Conservation (phyloP, 768 basidiomycete species). For the Pholiota molesta region DNA sequence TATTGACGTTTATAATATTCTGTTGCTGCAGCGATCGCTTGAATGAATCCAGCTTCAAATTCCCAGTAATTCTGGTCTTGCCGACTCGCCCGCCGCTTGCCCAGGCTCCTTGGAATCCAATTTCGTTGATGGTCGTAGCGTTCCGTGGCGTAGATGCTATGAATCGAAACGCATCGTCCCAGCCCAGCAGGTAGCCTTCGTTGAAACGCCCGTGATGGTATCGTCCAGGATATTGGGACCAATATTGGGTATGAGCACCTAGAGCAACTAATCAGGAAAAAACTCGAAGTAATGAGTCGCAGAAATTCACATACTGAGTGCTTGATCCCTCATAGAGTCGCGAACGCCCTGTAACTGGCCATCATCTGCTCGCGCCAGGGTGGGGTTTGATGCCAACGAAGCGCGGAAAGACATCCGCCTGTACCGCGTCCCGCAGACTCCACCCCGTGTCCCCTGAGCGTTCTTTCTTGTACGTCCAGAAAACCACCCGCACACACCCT, state of each 20-base stretch:
- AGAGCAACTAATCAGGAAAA: not conserved
- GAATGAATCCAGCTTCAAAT: constrained; percentile 69
- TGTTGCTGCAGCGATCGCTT: constrained; percentile 47
- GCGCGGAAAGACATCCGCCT: constrained; percentile 61
- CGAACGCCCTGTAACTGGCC: constrained; percentile 34
- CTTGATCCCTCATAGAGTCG: constrained; percentile 11
- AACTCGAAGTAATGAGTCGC: too few species aligned
- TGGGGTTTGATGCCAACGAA: constrained; percentile 28
- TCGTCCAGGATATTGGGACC: constrained; percentile 52
- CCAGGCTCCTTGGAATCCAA: constrained; percentile 72
- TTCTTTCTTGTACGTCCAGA: constrained; percentile 88
- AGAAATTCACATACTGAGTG: not conserved
- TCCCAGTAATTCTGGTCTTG: constrained; percentile 65
- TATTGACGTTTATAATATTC: not conserved
- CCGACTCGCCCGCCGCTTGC: constrained; percentile 44
- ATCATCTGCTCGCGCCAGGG: constrained; percentile 15
- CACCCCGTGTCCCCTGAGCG: constrained; percentile 69
- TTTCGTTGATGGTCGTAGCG: constrained; percentile 44
- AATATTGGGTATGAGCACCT: constrained; percentile 44
- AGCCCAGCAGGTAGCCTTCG: constrained; percentile 67
- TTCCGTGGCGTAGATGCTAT: constrained; percentile 31
- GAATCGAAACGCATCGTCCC: constrained; percentile 72
- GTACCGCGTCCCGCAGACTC: constrained; percentile 69
- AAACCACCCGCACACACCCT: constrained; percentile 72
- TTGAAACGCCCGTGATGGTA: constrained; percentile 73